Percentiles rank a stretch among this genome's conserved stretches.
These are phyloP conservation scores for Leucaena leucocephala DNA, from an alignment of 306 rosid genomes.

Conservation along the genomic window DNA sequence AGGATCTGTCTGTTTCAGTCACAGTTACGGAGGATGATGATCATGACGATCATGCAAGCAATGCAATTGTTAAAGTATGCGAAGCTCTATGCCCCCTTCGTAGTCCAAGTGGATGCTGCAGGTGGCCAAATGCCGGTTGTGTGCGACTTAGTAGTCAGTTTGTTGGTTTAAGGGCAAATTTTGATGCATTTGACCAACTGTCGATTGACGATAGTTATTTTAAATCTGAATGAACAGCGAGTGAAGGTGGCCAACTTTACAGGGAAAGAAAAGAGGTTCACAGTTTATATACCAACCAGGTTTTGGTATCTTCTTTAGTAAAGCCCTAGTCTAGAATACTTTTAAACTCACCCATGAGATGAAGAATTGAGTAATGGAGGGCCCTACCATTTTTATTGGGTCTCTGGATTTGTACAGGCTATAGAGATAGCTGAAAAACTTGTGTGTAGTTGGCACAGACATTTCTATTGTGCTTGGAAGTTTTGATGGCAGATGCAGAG, in stretches of 20 bases:
- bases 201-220: constrained; percentile 84
- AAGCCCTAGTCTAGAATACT: constrained; percentile 28
- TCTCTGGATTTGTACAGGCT: constrained; percentile 58
- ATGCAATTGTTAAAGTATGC: constrained; percentile 58
- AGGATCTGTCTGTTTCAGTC: constrained; percentile 56
- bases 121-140: constrained; percentile 91
- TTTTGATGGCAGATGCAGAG: neutral
- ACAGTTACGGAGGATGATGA: constrained; percentile 52
- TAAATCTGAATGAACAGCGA: constrained; percentile 50
- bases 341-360: constrained; percentile 23
- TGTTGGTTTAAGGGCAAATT: constrained; percentile 88
- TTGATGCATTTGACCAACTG: constrained; percentile 85
- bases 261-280: neutral
- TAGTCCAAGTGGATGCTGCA: constrained; percentile 71
- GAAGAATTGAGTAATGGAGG: constrained; percentile 28
- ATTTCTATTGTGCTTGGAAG: constrained; percentile 9
- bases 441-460: constrained; percentile 26
- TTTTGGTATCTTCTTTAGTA: constrained; percentile 33
- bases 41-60: constrained; percentile 48
- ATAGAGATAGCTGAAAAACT: constrained; percentile 43
- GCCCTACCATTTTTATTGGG: constrained; percentile 46
- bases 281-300: neutral
- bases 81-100: constrained; percentile 76
- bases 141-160: constrained; percentile 82
- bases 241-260: neutral